Conservation (phyloP, 2,329 filamentous ascomycete genomes). For the Xylaria sp. region DNA sequence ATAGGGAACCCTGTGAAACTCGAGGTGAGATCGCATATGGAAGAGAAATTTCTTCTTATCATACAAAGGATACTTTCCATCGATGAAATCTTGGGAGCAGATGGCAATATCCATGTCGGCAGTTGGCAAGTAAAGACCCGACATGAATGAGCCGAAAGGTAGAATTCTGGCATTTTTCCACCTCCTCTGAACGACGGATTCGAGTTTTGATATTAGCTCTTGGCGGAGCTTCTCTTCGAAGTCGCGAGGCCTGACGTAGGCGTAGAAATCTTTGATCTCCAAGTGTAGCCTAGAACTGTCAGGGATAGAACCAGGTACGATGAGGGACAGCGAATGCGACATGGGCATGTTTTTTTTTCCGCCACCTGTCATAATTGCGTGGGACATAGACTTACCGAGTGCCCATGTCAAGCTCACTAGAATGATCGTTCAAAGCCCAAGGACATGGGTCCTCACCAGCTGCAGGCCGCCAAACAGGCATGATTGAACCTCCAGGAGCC, state of each 20-base stretch:
- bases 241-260: constrained; percentile 76
- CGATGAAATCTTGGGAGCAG: constrained; percentile 64
- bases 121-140: constrained; percentile 71
- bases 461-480: constrained; percentile 58
- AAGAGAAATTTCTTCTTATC: constrained; percentile 63
- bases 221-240: constrained; percentile 80
- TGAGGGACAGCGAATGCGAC: no score
- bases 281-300: constrained; percentile 72
- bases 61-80: constrained; percentile 55
- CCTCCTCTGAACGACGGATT: constrained; percentile 60
- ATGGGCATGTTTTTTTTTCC: no score
- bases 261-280: constrained; percentile 87
- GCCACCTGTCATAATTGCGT: no score
- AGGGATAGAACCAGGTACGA: constrained; percentile 1
- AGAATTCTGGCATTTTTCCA: constrained; percentile 68
- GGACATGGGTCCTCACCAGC: constrained; percentile 57
- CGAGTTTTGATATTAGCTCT: constrained; percentile 73
- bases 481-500: constrained; percentile 55
- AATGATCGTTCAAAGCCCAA: constrained; percentile 66
- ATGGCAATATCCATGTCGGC: constrained; percentile 95
- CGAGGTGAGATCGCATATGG: constrained; percentile 66
- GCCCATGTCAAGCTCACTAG: constrained; percentile 56
- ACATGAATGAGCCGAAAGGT: constrained; percentile 93
- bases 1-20: constrained; percentile 61
- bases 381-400: constrained; percentile 56